These are phyloP conservation scores for Pseudogymnoascus verrucosus DNA, from an alignment of 2,329 filamentous ascomycete species.

Conservation along the genomic window DNA sequence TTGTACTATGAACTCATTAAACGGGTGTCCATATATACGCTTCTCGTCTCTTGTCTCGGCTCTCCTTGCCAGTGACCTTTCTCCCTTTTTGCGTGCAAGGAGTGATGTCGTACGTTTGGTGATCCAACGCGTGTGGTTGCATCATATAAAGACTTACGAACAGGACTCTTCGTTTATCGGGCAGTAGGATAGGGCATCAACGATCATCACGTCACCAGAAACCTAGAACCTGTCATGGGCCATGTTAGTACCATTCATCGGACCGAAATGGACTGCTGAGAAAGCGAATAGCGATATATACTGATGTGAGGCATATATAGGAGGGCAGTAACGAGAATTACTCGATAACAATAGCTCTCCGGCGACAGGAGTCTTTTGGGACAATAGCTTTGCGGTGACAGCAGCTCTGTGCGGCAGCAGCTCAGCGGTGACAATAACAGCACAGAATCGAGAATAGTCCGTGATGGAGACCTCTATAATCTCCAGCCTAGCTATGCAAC, in stretches of 20 bases:
- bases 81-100: not conserved
- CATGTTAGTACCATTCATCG: too few relatives aligned
- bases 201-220: not conserved
- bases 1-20: conserved; percentile 7
- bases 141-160: not conserved
- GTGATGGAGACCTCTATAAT: too few relatives aligned
- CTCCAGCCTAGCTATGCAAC: too few relatives aligned
- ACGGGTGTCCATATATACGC: conserved; percentile 5
- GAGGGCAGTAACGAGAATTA: not conserved
- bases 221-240: not conserved
- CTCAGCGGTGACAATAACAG: too few relatives aligned
- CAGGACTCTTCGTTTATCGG: not conserved
- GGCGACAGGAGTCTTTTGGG: not conserved
- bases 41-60: not conserved
- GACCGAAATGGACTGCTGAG: not conserved
- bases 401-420: not conserved
- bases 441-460: too few relatives aligned
- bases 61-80: not conserved
- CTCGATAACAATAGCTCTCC: not conserved
- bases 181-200: not conserved
- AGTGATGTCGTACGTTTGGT: not conserved
- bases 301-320: too few relatives aligned
- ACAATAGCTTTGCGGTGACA: not conserved
- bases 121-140: not conserved
- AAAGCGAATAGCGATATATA: not conserved